Evolutionary conservation across 306 rosid species (phyloP).

Genomic region (Delonix regia): DNA sequence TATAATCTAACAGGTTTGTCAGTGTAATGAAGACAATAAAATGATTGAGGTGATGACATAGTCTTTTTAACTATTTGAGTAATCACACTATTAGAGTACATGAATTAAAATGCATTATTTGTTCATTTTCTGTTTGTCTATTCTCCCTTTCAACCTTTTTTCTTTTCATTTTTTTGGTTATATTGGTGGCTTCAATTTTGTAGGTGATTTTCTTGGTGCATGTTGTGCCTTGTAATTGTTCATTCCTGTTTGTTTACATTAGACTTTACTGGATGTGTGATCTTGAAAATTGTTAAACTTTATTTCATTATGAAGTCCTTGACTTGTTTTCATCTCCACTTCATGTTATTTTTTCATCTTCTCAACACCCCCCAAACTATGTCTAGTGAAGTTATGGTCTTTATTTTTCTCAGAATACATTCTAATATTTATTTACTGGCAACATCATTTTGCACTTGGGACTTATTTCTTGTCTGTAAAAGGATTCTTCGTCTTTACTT

Average conservation of each 20-base stretch:
- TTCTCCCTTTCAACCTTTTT: neutral
- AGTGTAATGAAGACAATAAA: too few species aligned
- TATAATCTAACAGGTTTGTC: too few species aligned
- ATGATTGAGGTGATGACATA: neutral
- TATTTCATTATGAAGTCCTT: neutral
- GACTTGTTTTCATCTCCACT: neutral
- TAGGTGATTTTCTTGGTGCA: neutral
- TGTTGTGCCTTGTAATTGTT: neutral
- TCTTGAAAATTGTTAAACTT: slow-evolving; percentile 9
- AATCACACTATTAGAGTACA: neutral
- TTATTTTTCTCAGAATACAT: neutral
- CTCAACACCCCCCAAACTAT: neutral
- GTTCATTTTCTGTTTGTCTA: neutral
- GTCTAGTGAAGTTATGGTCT: neutral
- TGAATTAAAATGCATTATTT: neutral
- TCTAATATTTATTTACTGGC: neutral
- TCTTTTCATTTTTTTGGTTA: neutral
- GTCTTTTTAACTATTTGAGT: neutral
- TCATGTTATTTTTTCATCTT: slow-evolving; percentile 3
- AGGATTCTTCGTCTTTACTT: neutral
- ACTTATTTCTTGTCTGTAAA: neutral
- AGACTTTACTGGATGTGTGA: neutral
- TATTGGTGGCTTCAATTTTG: neutral
- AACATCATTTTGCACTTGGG: neutral
- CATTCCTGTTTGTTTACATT: neutral